These are phyloP conservation scores for Scolecobasidium constrictum DNA, from an alignment of 2,329 filamentous ascomycete genomes.

Conservation along the genomic window DNA sequence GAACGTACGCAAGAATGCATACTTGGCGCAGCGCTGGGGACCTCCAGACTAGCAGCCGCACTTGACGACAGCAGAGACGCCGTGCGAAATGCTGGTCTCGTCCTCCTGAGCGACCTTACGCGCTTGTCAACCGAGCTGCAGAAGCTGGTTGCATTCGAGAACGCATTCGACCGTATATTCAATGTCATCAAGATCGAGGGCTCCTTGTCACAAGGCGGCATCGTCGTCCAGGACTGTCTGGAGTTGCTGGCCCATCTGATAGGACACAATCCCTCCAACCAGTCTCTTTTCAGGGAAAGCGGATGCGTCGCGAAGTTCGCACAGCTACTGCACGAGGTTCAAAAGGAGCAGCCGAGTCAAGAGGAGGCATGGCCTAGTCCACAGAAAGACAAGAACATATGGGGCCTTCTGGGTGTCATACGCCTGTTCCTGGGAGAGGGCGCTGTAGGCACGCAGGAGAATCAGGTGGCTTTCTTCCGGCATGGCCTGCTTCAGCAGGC, in stretches of 20 bases:
- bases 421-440: constrained; percentile 75
- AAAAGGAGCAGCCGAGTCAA: constrained; percentile 44
- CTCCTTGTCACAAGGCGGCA: constrained; percentile 68
- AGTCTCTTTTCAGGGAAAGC: constrained; percentile 86
- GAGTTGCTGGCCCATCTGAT: constrained; percentile 85
- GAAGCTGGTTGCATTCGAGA: constrained; percentile 91
- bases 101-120: constrained; percentile 80
- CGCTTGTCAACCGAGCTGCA: constrained; percentile 80
- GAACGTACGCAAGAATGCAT: constrained; percentile 93
- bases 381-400: constrained; percentile 80
- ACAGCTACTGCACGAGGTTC: constrained; percentile 53
- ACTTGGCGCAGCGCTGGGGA: constrained; percentile 76
- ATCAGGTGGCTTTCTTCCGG: constrained; percentile 78
- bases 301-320: constrained; percentile 67
- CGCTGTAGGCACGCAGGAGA: constrained; percentile 68
- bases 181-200: constrained; percentile 73
- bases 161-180: constrained; percentile 82
- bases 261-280: constrained; percentile 78
- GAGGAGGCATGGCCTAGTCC: constrained; percentile 60
- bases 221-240: constrained; percentile 84
- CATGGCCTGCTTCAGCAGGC: constrained; percentile 70
- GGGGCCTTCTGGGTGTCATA: constrained; percentile 77
- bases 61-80: constrained; percentile 81
- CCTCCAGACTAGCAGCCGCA: constrained; percentile 71
- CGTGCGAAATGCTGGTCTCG: constrained; percentile 65